Evolutionary conservation across 169 alveolate genomes (phyloP).

Genomic region (Perkinsus chesapeaki): DNA sequence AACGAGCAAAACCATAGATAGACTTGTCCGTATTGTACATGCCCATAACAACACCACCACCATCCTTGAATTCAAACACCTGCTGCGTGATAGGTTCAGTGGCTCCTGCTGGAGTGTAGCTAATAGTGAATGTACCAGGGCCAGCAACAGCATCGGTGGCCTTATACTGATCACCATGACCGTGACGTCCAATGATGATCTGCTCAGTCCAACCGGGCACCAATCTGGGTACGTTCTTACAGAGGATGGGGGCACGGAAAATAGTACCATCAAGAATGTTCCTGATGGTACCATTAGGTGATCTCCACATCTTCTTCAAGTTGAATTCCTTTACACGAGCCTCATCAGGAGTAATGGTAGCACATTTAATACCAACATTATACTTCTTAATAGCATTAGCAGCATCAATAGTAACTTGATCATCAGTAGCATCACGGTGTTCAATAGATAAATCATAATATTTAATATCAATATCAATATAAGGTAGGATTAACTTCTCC

Average conservation of each 20-base stretch:
- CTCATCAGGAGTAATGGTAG: constrained; percentile 93
- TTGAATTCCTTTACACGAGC: constrained; percentile 84
- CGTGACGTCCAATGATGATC: constrained; percentile 80
- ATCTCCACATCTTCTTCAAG: constrained; percentile 85
- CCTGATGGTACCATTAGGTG: constrained; percentile 92
- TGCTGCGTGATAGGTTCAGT: constrained; percentile 24
- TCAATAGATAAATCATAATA: constrained; percentile 82
- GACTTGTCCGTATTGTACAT: constrained; percentile 87
- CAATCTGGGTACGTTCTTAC: constrained; percentile 77
- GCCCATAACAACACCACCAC: constrained; percentile 79
- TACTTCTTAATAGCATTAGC: constrained; percentile 80
- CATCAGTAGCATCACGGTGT: constrained; percentile 83
- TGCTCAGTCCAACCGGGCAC: constrained; percentile 76
- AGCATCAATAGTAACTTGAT: constrained; percentile 88
- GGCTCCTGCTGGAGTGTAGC: constrained; percentile 63
- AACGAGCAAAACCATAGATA: constrained; percentile 81
- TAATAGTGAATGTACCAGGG: constrained; percentile 71
- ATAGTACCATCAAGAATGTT: constrained; percentile 87
- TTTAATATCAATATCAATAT: constrained; percentile 72
- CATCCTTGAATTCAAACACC: constrained; percentile 50
- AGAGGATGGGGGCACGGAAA: constrained; percentile 87
- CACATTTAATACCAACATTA: constrained; percentile 89
- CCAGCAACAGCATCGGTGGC: constrained; percentile 63
- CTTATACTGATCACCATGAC: constrained; percentile 83
- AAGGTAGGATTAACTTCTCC: constrained; percentile 80